These are phyloP conservation scores for Starmera pachycereana DNA, from an alignment of 805 yeast species.

Conservation along the genomic window DNA sequence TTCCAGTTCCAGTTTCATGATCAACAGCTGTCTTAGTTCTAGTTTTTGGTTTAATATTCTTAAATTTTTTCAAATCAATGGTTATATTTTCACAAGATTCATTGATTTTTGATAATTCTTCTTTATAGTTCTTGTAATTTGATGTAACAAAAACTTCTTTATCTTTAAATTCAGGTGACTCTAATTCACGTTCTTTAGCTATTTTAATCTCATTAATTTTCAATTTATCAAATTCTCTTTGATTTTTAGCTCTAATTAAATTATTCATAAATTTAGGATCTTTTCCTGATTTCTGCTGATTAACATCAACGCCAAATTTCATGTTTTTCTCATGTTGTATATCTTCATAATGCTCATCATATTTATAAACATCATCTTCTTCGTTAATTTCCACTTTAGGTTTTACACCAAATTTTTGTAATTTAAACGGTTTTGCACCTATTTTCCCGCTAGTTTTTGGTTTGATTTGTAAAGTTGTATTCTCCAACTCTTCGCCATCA, in stretches of 20 bases:
- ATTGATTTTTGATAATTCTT: constrained; percentile 14
- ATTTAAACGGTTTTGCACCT: neutral
- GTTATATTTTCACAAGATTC: too few species aligned
- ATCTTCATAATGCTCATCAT: constrained; percentile 38
- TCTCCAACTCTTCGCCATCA: constrained; percentile 1
- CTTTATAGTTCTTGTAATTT: constrained; percentile 32
- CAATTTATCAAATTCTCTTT: constrained; percentile 36
- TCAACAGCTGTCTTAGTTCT: neutral
- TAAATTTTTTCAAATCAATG: too few species aligned
- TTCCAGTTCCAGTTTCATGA: neutral
- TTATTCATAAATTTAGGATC: constrained; percentile 28
- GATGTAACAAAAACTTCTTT: constrained; percentile 39
- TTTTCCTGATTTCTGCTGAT: constrained; percentile 6
- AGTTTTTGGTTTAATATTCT: neutral
- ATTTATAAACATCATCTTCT: constrained; percentile 22
- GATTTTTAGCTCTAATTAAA: constrained; percentile 33
- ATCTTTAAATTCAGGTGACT: constrained; percentile 26
- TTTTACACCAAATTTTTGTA: neutral
- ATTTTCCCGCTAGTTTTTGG: constrained; percentile 1
- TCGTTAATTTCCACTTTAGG: constrained; percentile 5
- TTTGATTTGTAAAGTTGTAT: neutral
- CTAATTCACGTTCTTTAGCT: constrained; percentile 28
- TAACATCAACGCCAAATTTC: constrained; percentile 12
- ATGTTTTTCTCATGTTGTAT: constrained; percentile 18
- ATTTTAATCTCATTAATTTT: constrained; percentile 26